Base-by-base conservation (phyloP, 2,329 filamentous ascomycete species). In the Thelonectria rubi region DNA sequence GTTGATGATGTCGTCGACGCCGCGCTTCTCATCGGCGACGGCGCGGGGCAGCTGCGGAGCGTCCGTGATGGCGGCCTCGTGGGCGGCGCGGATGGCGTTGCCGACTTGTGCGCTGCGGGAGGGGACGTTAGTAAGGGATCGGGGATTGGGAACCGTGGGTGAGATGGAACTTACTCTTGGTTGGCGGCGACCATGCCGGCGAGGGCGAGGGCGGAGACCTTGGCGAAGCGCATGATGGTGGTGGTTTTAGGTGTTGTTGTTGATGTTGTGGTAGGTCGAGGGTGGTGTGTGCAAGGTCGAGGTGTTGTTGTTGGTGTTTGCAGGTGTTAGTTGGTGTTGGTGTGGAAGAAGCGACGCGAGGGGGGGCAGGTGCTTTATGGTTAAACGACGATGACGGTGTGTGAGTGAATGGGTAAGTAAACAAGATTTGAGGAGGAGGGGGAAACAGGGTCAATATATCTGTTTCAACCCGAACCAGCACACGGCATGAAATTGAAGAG, bases 211-310 rank as follows among this genome's bases (percentile, higher is more conserved):
- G 72, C 47, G 17, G 61, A 46, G 62, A 70, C 26, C 61, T 72
- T 70, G 49, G 61, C 59, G 69, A 67, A 71, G 34, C 48, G 70
- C 70, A 72, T 72, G 18, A 7, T 66, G 58, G 49, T 21, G 40
- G 49, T 21, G 40, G 52, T 20, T 34, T 26, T 17, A 17, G 45
- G 39, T 24, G 14, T 20, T n/a, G n/a, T n/a, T n/a, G n/a, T 3
- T 20, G 39, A 45, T 47, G 51, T 47, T n/a, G 15, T 14, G 21
- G 42, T 53, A 18, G 26, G 26, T 47, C 42, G 39, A 32, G 8
- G n/a, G n/a, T 2, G 4, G 39, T 17, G 3, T 24, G 24, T 7
- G 24, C 7, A 4, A 24, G 7, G 24, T 4, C 24, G 7, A 17
- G 45, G 39, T 24, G 14, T 20, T 24, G 24, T 4, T 18, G 18